Evolutionary conservation across 2,329 filamentous ascomycete species (phyloP).

Genomic region (Scortechinia acanthostroma): DNA sequence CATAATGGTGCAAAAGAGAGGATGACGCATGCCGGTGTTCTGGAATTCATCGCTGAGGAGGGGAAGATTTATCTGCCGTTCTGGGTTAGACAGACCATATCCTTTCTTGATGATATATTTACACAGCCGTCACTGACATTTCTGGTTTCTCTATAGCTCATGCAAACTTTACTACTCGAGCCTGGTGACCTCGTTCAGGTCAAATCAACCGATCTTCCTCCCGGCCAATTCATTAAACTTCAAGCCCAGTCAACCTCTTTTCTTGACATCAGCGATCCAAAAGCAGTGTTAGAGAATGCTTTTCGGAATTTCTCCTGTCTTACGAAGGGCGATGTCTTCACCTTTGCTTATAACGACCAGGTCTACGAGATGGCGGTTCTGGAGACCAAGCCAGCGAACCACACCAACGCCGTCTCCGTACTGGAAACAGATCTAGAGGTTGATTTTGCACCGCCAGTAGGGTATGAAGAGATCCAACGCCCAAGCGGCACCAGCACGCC

Average conservation of each 20-base stretch:
- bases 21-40: constrained; percentile 84
- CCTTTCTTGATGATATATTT: too few species aligned
- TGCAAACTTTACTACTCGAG: constrained; percentile 83
- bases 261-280: constrained; percentile 93
- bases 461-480: constrained; percentile 81
- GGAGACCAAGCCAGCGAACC: constrained; percentile 80
- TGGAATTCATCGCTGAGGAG: constrained; percentile 97
- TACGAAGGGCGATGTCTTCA: constrained; percentile 89
- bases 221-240: constrained; percentile 88
- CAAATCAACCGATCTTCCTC: constrained; percentile 85
- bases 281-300: constrained; percentile 91
- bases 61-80: constrained; percentile 91
- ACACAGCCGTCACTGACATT: too few species aligned
- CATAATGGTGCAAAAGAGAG: constrained; percentile 76
- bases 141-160: constrained; percentile 54
- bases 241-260: constrained; percentile 90
- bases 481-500: constrained; percentile 60
- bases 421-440: constrained; percentile 95
- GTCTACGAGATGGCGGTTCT: constrained; percentile 88
- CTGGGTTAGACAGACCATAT: constrained; percentile 55
- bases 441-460: constrained; percentile 88
- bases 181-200: constrained; percentile 91
- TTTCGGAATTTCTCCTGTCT: constrained; percentile 93
- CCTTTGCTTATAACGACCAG: constrained; percentile 92
- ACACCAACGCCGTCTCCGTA: constrained; percentile 83